Evolutionary conservation across 169 alveolate genomes (phyloP).

Genomic region (Perkinsus marinus): DNA sequence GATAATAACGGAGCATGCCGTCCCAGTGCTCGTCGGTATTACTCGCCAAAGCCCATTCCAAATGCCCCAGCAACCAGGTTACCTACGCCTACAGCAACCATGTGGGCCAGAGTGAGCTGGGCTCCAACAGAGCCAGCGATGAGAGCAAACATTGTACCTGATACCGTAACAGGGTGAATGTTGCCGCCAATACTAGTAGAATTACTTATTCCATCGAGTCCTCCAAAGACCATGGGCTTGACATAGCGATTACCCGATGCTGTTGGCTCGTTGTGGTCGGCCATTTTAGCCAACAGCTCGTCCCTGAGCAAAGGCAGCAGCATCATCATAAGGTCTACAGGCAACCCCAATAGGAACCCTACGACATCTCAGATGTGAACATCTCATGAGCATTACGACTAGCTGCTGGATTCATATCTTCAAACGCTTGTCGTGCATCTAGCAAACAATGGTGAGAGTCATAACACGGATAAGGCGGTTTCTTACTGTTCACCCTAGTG

Average conservation of each 20-base stretch:
- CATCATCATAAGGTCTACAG: not conserved
- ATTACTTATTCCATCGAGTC: not conserved
- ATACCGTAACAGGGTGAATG: not conserved
- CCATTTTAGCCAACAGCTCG: not conserved
- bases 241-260: not conserved
- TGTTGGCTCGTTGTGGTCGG: not conserved
- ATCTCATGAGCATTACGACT: not conserved
- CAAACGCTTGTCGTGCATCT: not conserved
- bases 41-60: slow-evolving; percentile 2
- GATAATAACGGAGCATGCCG: too few species aligned
- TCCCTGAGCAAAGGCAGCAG: not conserved
- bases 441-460: not conserved
- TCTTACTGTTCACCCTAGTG: not conserved
- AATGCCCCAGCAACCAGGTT: slow-evolving; percentile 4
- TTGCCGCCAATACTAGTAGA: not conserved
- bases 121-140: slow-evolving; percentile 3
- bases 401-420: not conserved
- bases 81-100: not conserved
- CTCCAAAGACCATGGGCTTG: slow-evolving; percentile 3
- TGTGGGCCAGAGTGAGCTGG: not conserved
- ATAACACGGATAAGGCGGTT: not conserved
- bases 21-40: too few species aligned
- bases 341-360: not conserved
- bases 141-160: not conserved
- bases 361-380: not conserved